phyloP scores from a whole-genome alignment of 2,329 filamentous ascomycete genomes.

The Colletotrichum liriopes region DNA sequence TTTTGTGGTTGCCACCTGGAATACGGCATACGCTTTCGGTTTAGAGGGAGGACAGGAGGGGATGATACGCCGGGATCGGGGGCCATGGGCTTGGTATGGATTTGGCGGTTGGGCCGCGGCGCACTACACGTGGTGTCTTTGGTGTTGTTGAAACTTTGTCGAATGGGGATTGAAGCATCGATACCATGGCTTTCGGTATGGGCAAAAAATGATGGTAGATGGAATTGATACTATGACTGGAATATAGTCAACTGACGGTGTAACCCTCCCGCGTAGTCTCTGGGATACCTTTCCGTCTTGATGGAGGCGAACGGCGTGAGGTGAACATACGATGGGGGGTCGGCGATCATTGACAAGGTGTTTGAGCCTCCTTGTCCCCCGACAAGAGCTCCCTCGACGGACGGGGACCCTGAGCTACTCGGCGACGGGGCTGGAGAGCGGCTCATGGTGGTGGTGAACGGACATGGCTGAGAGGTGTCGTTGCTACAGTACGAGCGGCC shows the following conservation, averaged over 20 bases:
- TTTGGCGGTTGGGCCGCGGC: slow-evolving; percentile 5
- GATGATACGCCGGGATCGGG: not conserved
- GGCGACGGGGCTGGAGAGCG: not conserved
- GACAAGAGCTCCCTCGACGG: not conserved
- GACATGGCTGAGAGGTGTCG: not conserved
- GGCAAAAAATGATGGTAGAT: not conserved
- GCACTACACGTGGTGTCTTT: slow-evolving; percentile 20
- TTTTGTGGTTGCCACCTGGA: not conserved
- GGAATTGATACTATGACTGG: not conserved
- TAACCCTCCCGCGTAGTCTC: not conserved
- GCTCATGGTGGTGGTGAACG: not conserved
- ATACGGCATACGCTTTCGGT: too few relatives aligned
- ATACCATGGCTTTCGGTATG: not conserved
- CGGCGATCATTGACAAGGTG: slow-evolving; percentile 2
- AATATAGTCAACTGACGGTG: too few relatives aligned
- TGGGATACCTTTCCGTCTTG: not conserved
- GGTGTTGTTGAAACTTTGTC: not conserved
- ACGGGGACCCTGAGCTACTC: not conserved
- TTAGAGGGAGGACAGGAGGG: not conserved
- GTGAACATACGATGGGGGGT: slow-evolving; percentile 20
- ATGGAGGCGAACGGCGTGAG: not conserved
- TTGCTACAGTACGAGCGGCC: not conserved
- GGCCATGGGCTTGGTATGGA: not conserved
- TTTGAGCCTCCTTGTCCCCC: slow-evolving; percentile 20
- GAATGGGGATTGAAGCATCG: not conserved